A percentile compares a stretch with the other conserved stretches of the same genome.
These are phyloP conservation scores for Epichloe scottii DNA, from an alignment of 2,329 filamentous ascomycete species.

Conservation along the genomic window DNA sequence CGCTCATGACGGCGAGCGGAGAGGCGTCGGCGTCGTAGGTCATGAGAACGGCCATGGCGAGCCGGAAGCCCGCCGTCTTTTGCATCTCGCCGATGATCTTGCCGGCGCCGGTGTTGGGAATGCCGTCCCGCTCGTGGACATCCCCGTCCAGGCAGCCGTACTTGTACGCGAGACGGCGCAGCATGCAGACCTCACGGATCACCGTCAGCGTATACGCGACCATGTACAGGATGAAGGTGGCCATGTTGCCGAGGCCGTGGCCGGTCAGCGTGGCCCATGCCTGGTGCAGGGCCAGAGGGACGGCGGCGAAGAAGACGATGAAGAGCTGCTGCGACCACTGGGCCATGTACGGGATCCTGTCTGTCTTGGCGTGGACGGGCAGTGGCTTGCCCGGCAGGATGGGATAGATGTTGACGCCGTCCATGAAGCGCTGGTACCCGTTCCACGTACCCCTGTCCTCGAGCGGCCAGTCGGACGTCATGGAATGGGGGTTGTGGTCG, in stretches of 20 bases:
- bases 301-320: constrained; percentile 23
- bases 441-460: too few relatives aligned
- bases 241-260: neutral
- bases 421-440: too few relatives aligned
- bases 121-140: constrained; percentile 9
- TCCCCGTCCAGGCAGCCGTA: constrained; percentile 32
- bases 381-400: too few relatives aligned
- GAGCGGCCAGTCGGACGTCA: too few relatives aligned
- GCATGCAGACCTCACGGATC: neutral
- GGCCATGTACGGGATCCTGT: constrained; percentile 18
- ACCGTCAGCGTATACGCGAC: too few relatives aligned
- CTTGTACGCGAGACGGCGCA: constrained; percentile 17
- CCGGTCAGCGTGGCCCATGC: constrained; percentile 11
- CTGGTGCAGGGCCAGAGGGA: constrained; percentile 26
- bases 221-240: neutral
- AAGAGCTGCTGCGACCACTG: constrained; percentile 23
- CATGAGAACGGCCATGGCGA: constrained; percentile 15
- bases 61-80: constrained; percentile 20
- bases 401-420: too few relatives aligned
- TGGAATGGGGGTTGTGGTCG: too few relatives aligned
- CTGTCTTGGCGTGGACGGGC: too few relatives aligned
- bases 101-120: constrained; percentile 25
- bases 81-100: constrained; percentile 22
- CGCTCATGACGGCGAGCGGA: constrained; percentile 6
- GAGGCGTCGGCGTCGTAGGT: constrained; percentile 10